Evolutionary conservation across 176 grass and related monocot species (phyloP), one percentile per base, ranked within the genome.

Genomic region (Typha latifolia): DNA sequence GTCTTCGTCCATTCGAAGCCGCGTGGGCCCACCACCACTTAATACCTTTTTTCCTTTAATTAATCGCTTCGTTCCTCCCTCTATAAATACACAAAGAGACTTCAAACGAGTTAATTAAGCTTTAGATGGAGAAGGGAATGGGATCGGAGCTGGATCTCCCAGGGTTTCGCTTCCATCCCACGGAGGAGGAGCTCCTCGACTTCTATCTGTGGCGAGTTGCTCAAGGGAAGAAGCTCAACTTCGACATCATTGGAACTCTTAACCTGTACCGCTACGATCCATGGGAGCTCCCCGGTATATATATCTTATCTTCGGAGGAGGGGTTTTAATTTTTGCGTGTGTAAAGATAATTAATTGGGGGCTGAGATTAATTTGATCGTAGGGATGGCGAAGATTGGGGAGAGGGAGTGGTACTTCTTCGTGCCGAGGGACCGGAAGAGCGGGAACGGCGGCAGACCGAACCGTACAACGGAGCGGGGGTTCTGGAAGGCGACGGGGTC

Each of bases 381-480:
- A 81, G 82, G 32, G 12, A 51, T 96, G 85, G 91, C 91, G 26
- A 87, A 82, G 78, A 88, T 88, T 68, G 91, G 91, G 47, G 91
- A 96, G 85, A 79, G 87, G 62, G 91, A 96, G 63, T 96, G 91
- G 91, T 96, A 96, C 77, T 96, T 96, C 82, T 91, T 91, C 78
- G 91, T 96, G 74, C 82, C 82, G 43, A 64, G 84, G 1, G 85
- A 96, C 66, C 62, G 86, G 67, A 84, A 78, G 65, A 69, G 76
- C 16, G 65, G 82, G 11, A 84, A 47, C 72, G 84, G 91, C 9
- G 84, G 91, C 12, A 79, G 91, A 77, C 91, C 87, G 73, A 96
- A 78, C 84, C 77, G 91, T 57, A 96, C 87, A 34, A 96, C 91
- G 47, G 74, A 87, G 84, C 69, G 70, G 12, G 91, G 91, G 18